Evolutionary conservation across 1,139 yeast species (phyloP).

Genomic region (Saccharomyces hybrid): DNA sequence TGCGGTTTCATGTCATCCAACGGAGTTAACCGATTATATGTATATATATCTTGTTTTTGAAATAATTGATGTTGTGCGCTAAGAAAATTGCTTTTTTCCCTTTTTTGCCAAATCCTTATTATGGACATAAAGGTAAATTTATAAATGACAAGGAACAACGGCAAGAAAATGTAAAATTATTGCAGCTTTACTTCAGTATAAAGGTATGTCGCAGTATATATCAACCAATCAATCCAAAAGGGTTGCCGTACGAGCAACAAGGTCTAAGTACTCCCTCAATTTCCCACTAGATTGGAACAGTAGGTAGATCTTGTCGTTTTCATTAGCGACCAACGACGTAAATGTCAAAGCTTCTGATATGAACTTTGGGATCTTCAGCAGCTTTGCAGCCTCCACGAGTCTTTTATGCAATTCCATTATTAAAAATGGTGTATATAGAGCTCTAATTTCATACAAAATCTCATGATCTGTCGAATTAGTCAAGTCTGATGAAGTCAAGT

Average conservation of each 20-base stretch:
- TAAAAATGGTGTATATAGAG: slow-evolving; percentile 65
- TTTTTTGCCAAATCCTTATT: too few species aligned
- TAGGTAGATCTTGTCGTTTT: slow-evolving; percentile 39
- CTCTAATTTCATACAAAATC: slow-evolving; percentile 38
- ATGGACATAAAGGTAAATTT: too few species aligned
- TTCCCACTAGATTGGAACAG: slow-evolving; percentile 55
- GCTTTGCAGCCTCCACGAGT: slow-evolving; percentile 38
- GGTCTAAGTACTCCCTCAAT: slow-evolving; percentile 51
- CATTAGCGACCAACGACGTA: slow-evolving; percentile 48
- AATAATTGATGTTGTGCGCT: too few species aligned
- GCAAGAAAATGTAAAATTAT: neutral
- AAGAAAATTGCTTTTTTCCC: too few species aligned
- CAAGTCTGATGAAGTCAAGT: slow-evolving; percentile 22
- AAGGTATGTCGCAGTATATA: neutral
- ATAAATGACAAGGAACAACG: too few species aligned
- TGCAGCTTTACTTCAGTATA: neutral
- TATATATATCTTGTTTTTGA: too few species aligned
- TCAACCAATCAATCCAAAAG: slow-evolving; percentile 32
- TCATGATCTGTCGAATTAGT: slow-evolving; percentile 22
- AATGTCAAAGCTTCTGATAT: slow-evolving; percentile 50
- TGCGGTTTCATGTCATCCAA: neutral
- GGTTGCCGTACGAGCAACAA: slow-evolving; percentile 51
- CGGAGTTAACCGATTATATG: too few species aligned
- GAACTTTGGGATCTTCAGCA: slow-evolving; percentile 31
- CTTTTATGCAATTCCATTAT: slow-evolving; percentile 55